phyloP scores from a whole-genome alignment of 2,329 filamentous ascomycete species.

The Aspergillus caelatus region DNA sequence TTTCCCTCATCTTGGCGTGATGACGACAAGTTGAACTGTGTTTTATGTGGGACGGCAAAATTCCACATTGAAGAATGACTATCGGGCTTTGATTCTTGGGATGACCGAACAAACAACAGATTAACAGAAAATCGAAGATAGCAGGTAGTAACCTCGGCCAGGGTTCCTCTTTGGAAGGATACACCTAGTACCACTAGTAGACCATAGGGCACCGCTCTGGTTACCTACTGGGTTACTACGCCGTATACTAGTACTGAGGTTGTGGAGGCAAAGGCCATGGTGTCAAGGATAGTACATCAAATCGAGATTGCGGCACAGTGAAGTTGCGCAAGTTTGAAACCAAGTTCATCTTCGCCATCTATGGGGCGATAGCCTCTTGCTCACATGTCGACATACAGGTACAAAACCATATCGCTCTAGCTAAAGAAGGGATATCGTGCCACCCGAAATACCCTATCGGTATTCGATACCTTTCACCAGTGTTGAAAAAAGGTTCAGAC shows the following conservation, averaged over 20 bases:
- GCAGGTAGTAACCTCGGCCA: background rate
- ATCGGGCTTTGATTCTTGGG: background rate
- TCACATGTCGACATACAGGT: background rate
- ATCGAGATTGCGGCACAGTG: slow-evolving; percentile 24
- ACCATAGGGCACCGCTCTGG: background rate
- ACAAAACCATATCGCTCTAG: background rate
- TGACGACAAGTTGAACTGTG: slow-evolving; percentile 15
- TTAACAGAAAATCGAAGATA: background rate
- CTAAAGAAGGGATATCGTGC: background rate
- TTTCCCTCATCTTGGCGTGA: slow-evolving; percentile 12
- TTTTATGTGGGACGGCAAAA: background rate
- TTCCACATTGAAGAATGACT: background rate
- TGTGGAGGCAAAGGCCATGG: slow-evolving; percentile 4
- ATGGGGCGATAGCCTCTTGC: background rate
- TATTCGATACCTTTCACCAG: background rate
- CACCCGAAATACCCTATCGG: background rate
- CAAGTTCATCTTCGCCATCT: background rate
- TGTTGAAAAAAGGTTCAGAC: background rate
- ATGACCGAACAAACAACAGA: background rate
- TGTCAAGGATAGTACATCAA: background rate
- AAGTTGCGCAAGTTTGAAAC: slow-evolving; percentile 22
- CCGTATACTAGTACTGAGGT: background rate
- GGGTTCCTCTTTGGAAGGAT: slow-evolving; percentile 1
- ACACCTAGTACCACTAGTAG: background rate
- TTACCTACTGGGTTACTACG: background rate